phyloP scores from a whole-genome alignment of 2,329 filamentous ascomycete species.

The Harringtonia lauricola region DNA sequence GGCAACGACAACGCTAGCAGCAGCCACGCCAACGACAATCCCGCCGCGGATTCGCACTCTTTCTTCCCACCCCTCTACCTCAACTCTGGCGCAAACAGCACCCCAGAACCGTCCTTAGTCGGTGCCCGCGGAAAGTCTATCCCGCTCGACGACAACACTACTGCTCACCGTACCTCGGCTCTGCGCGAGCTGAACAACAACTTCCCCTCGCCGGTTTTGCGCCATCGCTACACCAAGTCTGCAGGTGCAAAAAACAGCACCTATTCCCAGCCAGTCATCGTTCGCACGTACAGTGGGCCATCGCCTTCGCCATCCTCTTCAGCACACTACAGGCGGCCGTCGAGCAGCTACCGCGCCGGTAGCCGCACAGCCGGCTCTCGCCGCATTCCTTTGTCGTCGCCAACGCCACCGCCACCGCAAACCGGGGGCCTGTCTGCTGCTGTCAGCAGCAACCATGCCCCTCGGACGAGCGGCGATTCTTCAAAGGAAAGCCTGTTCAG shows the following conservation, averaged over 20 bases:
- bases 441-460: conserved; percentile 7
- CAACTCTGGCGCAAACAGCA: conserved; percentile 20
- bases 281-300: conserved; percentile 49
- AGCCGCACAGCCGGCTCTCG: conserved; percentile 15
- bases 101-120: conserved; percentile 34
- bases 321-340: conserved; percentile 15
- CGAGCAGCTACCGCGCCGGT: conserved; percentile 18
- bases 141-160: conserved; percentile 43
- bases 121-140: conserved; percentile 44
- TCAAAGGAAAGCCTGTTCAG: conserved; percentile 13
- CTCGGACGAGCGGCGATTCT: conserved; percentile 1
- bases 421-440: neutral
- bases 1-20: neutral
- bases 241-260: conserved; percentile 45
- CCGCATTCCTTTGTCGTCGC: conserved; percentile 18
- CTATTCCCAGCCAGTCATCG: conserved; percentile 55
- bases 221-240: conserved; percentile 45
- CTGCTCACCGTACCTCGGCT: conserved; percentile 46
- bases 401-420: neutral
- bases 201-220: conserved; percentile 34
- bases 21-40: neutral
- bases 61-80: neutral
- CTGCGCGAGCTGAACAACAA: conserved; percentile 48
- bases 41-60: neutral
- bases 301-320: conserved; percentile 15